phyloP scores from a whole-genome alignment of 495 filamentous ascomycete species.

The Lepidopterella palustris region DNA sequence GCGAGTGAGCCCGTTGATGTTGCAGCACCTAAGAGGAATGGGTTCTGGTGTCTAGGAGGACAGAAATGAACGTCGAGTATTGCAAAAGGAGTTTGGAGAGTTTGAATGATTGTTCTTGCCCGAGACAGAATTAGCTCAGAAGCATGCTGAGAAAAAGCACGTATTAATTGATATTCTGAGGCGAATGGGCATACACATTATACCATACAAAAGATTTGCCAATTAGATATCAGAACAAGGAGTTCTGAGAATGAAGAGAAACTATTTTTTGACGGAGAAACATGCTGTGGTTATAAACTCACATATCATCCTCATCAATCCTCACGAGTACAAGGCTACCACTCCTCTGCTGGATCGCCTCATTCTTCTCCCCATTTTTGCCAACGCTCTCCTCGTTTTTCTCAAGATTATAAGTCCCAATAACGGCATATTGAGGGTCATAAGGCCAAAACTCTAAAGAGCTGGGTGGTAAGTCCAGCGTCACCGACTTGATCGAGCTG shows the following conservation, averaged over 20 bases:
- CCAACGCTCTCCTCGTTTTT: conserved; percentile 35
- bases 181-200: too few species aligned
- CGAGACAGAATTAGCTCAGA: not conserved
- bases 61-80: conserved; percentile 85
- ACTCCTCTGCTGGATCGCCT: conserved; percentile 25
- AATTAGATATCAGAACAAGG: too few species aligned
- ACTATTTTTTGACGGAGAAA: too few species aligned
- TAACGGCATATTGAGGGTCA: conserved; percentile 59
- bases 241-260: too few species aligned
- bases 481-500: conserved; percentile 40
- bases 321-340: conserved; percentile 18
- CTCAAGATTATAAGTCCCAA: conserved; percentile 82
- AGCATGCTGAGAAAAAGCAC: not conserved
- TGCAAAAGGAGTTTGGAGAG: conserved; percentile 55
- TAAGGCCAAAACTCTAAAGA: conserved; percentile 75
- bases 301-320: conserved; percentile 48
- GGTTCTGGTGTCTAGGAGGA: conserved; percentile 39
- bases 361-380: conserved; percentile 31
- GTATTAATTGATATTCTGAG: too few species aligned
- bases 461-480: conserved; percentile 62
- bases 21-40: conserved; percentile 56
- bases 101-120: conserved; percentile 38
- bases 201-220: too few species aligned
- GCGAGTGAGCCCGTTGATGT: conserved; percentile 64
- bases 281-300: too few species aligned